A percentile compares a stretch with the other conserved stretches of the same genome.
These are phyloP conservation scores for Senecio squalidus DNA, from an alignment of 140 eudicot genomes.

Conservation along the genomic window DNA sequence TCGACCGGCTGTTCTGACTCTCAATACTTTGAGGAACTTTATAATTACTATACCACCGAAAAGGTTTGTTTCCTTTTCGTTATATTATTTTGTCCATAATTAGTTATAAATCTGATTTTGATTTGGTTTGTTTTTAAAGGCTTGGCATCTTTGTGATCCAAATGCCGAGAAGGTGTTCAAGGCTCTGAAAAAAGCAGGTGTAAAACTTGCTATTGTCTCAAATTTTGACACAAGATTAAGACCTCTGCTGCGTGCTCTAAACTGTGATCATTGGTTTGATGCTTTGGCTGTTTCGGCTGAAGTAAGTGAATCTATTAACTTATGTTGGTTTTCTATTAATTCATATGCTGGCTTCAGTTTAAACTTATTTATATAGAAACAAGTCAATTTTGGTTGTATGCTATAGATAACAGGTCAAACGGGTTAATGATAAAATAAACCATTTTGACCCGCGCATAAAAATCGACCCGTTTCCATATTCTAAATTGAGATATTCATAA, in stretches of 20 bases:
- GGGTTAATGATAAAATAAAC: background rate
- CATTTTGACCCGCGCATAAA: too few species aligned
- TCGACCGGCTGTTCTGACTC: constrained; percentile 96
- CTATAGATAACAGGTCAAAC: background rate
- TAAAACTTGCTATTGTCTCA: constrained; percentile 86
- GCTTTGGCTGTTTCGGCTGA: constrained; percentile 98
- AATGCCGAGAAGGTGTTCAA: constrained; percentile 79
- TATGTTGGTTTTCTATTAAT: background rate
- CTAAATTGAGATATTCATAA: background rate
- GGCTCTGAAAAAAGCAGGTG: constrained; percentile 80
- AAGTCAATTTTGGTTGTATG: too few species aligned
- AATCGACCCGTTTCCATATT: too few species aligned
- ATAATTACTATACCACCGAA: constrained; percentile 86
- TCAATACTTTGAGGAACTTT: constrained; percentile 96
- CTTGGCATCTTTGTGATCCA: constrained; percentile 98
- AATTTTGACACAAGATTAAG: constrained; percentile 92
- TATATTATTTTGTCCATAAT: background rate
- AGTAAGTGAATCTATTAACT: constrained; percentile 38
- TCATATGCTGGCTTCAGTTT: too few species aligned
- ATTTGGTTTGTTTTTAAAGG: constrained; percentile 35
- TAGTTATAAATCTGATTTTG: constrained; percentile 1
- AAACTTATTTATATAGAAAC: too few species aligned
- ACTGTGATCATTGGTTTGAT: constrained; percentile 98
- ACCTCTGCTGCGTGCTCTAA: constrained; percentile 74
- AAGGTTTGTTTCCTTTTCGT: constrained; percentile 43